Conservation (phyloP, 805 yeast genomes). For the Yarrowia sp. region DNA sequence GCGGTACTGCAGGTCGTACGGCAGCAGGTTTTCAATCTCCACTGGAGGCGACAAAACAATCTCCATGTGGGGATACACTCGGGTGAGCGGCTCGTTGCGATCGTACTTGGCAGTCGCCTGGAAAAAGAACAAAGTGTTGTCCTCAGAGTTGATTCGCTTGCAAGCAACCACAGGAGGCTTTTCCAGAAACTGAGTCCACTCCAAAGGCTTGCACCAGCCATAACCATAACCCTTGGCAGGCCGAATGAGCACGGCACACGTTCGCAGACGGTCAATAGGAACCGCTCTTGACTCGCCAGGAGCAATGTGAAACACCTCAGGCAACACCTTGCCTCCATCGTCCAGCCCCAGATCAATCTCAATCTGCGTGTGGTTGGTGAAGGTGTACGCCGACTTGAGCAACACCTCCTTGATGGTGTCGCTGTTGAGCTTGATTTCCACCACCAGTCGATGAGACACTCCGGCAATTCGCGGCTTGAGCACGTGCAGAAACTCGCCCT, state of each 20-base stretch:
- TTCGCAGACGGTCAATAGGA: conserved; percentile 68
- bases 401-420: conserved; percentile 73
- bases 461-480: conserved; percentile 58
- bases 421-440: conserved; percentile 60
- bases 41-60: conserved; percentile 79
- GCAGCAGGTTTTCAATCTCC: conserved; percentile 77
- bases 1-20: conserved; percentile 71
- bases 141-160: conserved; percentile 37
- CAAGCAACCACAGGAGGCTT: conserved; percentile 57
- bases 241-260: conserved; percentile 53
- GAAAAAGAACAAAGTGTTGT: conserved; percentile 52
- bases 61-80: conserved; percentile 79
- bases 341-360: conserved; percentile 46
- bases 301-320: conserved; percentile 43
- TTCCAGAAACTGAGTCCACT: conserved; percentile 61
- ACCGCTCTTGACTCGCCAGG: conserved; percentile 62
- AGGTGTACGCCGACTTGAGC: conserved; percentile 69
- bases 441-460: conserved; percentile 69
- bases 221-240: conserved; percentile 59
- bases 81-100: conserved; percentile 63
- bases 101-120: conserved; percentile 69
- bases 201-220: conserved; percentile 57
- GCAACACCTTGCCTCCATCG: conserved; percentile 34
- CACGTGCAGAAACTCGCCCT: conserved; percentile 75
- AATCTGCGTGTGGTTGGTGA: conserved; percentile 66